Base-by-base conservation (phyloP, 2,329 filamentous ascomycete species). In the Chaetomiaceae sp. region DNA sequence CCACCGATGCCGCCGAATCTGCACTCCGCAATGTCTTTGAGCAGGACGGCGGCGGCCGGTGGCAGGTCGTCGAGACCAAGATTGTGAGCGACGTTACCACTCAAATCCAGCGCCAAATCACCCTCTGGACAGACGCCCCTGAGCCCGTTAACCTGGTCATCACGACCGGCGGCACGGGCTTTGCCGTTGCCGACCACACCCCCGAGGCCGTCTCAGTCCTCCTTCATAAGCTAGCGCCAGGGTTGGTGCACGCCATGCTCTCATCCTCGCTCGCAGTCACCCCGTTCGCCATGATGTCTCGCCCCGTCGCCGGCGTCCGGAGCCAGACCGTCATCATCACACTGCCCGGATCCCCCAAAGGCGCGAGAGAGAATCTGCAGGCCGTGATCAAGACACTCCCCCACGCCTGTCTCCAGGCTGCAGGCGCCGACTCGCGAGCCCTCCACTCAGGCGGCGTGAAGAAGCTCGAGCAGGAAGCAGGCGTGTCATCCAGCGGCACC, bases 221-320 rank as follows among this genome's bases (percentile, higher is more conserved):
- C 35, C 75, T 97, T 38, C 84, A 96, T 63, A 90, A 87, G 65
- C 82, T 92, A 67, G 93, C 93, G 0, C 83, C 90, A 0, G 93
- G 93, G 1, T 75, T 99, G 44, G 86, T 96, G n/a, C 91, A 99
- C 70, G 90, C 84, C 58, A 99, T 99, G 92, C 75, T 99, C 37
- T 77, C 90, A 5, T 77, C 88, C 17, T 97, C 92, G 1, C 73
- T 96, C 14, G 74, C 81, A 38, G 83, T 97, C 30, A 99, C 93
- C 3, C 91, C 92, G 41, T 99, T 99, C 70, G 93, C 93, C 39
- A 85, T 96, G 73, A 99, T 99, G 93, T 88, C 93, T 45, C 82
- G 93, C 40, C 93, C 93, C 4, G 87, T 95, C 12, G 93, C 93
- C 19, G 93, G 93, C 3, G 83, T 95, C 3, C 78, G 93, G 27